Evolutionary conservation across 805 yeast genomes (phyloP), one percentile per base, ranked within the genome.

Genomic region (Saccharomycopsis sp.): DNA sequence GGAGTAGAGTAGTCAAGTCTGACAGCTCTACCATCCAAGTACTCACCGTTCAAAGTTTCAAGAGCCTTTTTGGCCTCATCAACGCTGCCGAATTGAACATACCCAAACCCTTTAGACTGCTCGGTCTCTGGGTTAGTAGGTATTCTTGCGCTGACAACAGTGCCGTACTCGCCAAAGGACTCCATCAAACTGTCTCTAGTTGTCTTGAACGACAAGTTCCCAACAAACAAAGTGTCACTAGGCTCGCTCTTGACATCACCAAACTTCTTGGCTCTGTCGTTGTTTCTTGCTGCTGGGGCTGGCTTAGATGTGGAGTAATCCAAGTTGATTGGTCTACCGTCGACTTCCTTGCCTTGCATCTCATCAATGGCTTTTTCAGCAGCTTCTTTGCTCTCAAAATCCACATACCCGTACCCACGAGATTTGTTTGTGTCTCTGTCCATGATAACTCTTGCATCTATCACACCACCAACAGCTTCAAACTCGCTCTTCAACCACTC

Each of bases 61-160:
- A 83, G 67, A 42, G 97, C 97, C 48, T 78, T 74, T 64, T 80
- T 75, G 53, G 98, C 96, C 62, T 85, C 95, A 34, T 88, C 97
- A 50, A 83, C 69, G 45, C 80, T 71, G 34, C 82, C 69, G 60
- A 75, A 89, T 69, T 92, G 97, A 44, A 89, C 96, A 66, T 92
- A 92, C 52, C 97, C 98, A 68, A 92, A 92, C 53, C 98, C 98
- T 77, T 92, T 92, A 64, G 95, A 94, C 69, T 89, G 96, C 64
- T 87, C 94, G 51, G 97, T 88, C 64, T 89, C 97, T 58, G 96
- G 96, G 69, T 92, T 94, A 33, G 97, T 89, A 64, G 98, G 98
- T 53, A 92, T 70, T 71, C 98, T 81, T 54, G 87, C 88, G 49
- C 94, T 84, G 42, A 86, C 66, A 48, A 92, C 85, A 48, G 73